Conservation (phyloP, 2,329 filamentous ascomycete genomes). For the Scedosporium apiospermum region DNA sequence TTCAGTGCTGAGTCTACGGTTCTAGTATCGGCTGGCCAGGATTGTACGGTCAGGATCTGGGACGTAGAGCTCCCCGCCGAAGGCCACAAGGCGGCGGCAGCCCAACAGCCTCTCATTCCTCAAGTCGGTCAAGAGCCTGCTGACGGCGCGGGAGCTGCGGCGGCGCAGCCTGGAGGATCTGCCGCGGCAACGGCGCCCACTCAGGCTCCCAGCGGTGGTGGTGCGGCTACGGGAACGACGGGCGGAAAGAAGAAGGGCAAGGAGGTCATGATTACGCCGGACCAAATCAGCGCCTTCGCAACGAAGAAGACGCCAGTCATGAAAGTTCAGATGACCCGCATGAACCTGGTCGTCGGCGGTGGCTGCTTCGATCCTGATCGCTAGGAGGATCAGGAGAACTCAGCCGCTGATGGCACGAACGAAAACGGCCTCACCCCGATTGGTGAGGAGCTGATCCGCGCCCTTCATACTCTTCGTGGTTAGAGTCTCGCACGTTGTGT, state of each 20-base stretch:
- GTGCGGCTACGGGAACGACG: constrained; percentile 19
- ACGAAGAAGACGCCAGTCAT: constrained; percentile 95
- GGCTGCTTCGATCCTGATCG: constrained; percentile 56
- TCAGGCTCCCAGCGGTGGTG: constrained; percentile 11
- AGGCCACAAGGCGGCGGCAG: constrained; percentile 44
- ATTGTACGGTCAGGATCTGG: constrained; percentile 90
- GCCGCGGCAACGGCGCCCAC: constrained; percentile 11
- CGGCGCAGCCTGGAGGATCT: constrained; percentile 16
- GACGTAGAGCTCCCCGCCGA: constrained; percentile 70
- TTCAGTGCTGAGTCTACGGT: constrained; percentile 91
- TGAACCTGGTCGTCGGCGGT: constrained; percentile 86
- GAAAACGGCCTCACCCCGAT: background rate
- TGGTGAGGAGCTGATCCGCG: too few relatives aligned
- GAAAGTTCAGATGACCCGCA: constrained; percentile 85
- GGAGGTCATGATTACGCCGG: constrained; percentile 80
- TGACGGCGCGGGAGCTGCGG: constrained; percentile 26
- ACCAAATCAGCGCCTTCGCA: constrained; percentile 89
- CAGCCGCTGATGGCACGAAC: background rate
- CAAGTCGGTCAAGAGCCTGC: constrained; percentile 27
- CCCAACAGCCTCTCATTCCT: constrained; percentile 24
- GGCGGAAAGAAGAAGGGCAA: constrained; percentile 68
- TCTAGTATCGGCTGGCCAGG: constrained; percentile 81
- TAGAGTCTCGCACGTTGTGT: background rate
- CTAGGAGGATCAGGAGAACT: constrained; percentile 16
- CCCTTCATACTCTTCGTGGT: too few relatives aligned